Evolutionary conservation across 345 rosid genomes (phyloP).

Genomic region (Triadica sebifera): DNA sequence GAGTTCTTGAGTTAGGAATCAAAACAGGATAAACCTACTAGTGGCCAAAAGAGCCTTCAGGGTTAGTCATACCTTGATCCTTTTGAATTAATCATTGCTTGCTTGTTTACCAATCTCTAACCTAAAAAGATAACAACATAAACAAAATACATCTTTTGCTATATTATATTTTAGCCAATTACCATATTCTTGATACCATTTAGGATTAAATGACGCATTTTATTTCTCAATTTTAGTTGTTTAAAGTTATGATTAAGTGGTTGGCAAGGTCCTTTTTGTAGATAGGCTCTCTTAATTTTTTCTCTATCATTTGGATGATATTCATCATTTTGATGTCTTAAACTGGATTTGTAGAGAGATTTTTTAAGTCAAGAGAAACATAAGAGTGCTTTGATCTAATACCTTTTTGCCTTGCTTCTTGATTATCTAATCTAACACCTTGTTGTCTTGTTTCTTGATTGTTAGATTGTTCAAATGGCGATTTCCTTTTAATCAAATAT

Average conservation of each 20-base stretch:
- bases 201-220: not conserved
- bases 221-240: not conserved
- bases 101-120: not conserved
- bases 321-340: not conserved
- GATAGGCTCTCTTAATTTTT: not conserved
- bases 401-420: not conserved
- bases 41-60: no score
- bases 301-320: not conserved
- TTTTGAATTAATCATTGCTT: no score
- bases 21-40: no score
- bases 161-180: not conserved
- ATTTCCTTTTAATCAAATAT: not conserved
- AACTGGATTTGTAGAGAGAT: not conserved
- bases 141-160: not conserved
- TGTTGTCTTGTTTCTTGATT: not conserved
- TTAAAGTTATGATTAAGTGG: not conserved
- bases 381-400: no score
- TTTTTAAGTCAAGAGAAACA: not conserved
- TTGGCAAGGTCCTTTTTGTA: not conserved
- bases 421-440: not conserved
- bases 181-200: not conserved
- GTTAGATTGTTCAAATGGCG: not conserved
- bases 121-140: not conserved
- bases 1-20: no score
- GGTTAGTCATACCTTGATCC: no score